A percentile compares a stretch with the other conserved stretches of the same genome.
These are phyloP conservation scores for Cephaloascus fragrans DNA, from an alignment of 805 yeast genomes.

Conservation along the genomic window DNA sequence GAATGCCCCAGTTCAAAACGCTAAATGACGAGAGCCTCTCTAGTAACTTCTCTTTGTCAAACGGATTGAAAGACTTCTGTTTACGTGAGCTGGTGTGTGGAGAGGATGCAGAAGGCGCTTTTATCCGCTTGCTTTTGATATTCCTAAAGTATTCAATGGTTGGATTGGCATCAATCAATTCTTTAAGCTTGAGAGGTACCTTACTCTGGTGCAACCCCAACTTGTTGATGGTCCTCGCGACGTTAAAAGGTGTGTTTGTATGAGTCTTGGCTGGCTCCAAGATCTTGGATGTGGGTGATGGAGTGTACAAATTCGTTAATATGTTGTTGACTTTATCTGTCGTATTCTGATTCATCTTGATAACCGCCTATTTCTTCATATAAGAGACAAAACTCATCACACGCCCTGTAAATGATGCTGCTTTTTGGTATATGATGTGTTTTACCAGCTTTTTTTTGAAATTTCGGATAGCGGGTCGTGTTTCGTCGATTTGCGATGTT, in stretches of 20 bases:
- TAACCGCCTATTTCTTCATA: too few relatives aligned
- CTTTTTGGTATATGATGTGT: too few relatives aligned
- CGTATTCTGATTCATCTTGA: neutral
- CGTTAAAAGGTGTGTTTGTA: neutral
- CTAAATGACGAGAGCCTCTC: constrained; percentile 33
- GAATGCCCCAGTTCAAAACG: constrained; percentile 36
- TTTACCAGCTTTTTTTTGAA: too few relatives aligned
- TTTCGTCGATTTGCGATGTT: too few relatives aligned
- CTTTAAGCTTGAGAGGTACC: neutral
- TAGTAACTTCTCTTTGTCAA: constrained; percentile 20
- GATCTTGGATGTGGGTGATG: neutral
- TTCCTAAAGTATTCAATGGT: neutral
- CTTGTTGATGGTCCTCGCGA: neutral
- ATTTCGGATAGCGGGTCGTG: too few relatives aligned
- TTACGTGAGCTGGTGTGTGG: neutral
- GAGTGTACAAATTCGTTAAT: neutral
- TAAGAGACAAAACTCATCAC: too few relatives aligned
- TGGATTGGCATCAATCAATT: neutral
- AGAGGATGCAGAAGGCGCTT: neutral
- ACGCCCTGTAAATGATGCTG: too few relatives aligned
- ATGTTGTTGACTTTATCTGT: neutral
- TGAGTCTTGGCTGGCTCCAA: neutral
- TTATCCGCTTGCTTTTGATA: neutral
- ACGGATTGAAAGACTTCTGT: constrained; percentile 22
- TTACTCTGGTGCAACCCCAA: neutral